Base-by-base conservation (phyloP, 2,329 filamentous ascomycete genomes). In the Fusarium siculi region DNA sequence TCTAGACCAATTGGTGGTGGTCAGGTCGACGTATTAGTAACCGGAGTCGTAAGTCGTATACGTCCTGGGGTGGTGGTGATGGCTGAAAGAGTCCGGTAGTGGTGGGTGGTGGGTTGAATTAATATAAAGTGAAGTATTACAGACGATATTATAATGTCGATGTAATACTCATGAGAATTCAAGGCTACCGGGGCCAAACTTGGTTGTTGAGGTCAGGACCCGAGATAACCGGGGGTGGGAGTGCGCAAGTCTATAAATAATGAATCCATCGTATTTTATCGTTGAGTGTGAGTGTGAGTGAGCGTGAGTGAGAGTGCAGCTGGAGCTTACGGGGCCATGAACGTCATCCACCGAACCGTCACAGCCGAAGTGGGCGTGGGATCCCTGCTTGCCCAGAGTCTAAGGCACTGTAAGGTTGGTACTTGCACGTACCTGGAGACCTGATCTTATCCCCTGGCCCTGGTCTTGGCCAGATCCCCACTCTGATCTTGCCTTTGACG, bases 221-320 rank as follows among this genome's bases (percentile, higher is more conserved):
- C 49, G 57, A 68, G 44, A 49, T 74, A 68, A 54, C 57, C 46
- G 58, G 71, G 58, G 61, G 70, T 59, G 69, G 67, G 71, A 74
- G 55, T 53, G 56, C 54, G 23, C 39, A 63, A 73, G 62, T 73
- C 71, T 73, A 73, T 73, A 73, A 74, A 74, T 73, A 73, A 74
- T 74, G 58, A 71, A 39, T 32, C 25, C 46, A 63, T 73, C 67
- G 71, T 73, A 73, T 73, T 60, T 36, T 30, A 52, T 52, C 44
- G n/a, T 30, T 53, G n/a, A 44, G 61, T 34, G 28, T 39, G 52
- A 34, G 47, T 66, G 50, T 54, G 50, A 28, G 32, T 25, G 49
- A 18, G 44, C 57, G 37, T 30, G 44, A 65, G 37, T 30, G 37
- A 34, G 50, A 30, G 37, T 40, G 56, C 21, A 52, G 36, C 61